Base-by-base conservation (phyloP, 169 alveolate species). In the Cryptosporidium viatorum region DNA sequence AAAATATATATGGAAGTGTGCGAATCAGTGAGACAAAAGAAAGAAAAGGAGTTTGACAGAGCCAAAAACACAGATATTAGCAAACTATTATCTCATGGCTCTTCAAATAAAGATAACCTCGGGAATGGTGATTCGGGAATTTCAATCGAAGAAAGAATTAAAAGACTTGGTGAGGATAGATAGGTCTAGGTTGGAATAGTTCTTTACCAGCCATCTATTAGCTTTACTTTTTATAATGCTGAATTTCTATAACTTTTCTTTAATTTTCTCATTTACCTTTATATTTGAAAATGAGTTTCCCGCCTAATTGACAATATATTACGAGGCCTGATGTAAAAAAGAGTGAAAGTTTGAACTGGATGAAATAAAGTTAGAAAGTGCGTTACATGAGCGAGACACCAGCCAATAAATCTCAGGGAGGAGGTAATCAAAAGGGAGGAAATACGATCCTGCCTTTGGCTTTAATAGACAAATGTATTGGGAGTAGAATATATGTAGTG, bases 391-490 rank as follows among this genome's bases (percentile, higher is more conserved):
- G 80, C 33, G 80, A 62, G 67, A 26, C 62, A 62, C 43, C 65
- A 7, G 68, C n/a, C 2, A 62, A 59, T 39, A 45, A 41, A 48
- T 39, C 67, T 51, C 85, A 71, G 31, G 67, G 65, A 50, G 85
- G 67, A 55, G 69, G 33, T 21, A 12, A 68, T 14, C 60, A 35
- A 48, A 71, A 93, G 75, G 84, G 93, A 71, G 86, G 96, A 31
- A 94, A 93, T 70, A 84, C 94, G 67, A 93, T 93, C 86, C 92
- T 96, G 26, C 98, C 98, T 18, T 95, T 96, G 67, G 99, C 99
- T 62, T 94, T 97, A 67, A 95, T 97, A 59, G 99, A 97, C 93
- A 96, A 96, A 86, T 97, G 99, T 92, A 96, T 97, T 31, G 99
- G 99, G 39, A 95, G 96, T 52, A 93, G 96, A 68, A 94, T 97